Conservation (phyloP, 352 stramenopile species). For the Phytophthora agathidicida region DNA sequence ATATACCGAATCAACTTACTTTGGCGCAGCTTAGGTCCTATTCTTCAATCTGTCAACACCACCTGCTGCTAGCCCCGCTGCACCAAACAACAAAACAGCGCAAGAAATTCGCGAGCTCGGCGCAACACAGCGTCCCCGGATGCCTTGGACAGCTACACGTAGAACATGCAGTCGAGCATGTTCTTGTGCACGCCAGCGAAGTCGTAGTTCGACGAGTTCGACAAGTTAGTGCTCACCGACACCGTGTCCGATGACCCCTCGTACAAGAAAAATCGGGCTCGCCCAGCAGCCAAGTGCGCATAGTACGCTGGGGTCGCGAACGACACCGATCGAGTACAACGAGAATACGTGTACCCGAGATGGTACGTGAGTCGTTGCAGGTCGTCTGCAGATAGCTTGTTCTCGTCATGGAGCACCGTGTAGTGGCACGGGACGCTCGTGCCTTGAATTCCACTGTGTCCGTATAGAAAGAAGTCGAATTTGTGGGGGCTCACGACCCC, state of each 20-base stretch:
- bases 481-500: conserved; percentile 82
- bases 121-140: too few species aligned
- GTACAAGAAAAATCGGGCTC: conserved; percentile 80
- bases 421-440: conserved; percentile 86
- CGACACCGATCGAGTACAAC: conserved; percentile 85
- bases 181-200: conserved; percentile 61
- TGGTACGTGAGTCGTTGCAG: conserved; percentile 70
- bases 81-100: too few species aligned
- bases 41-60: too few species aligned
- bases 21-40: too few species aligned
- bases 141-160: conserved; percentile 9
- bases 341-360: conserved; percentile 83
- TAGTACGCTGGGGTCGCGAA: conserved; percentile 88
- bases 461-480: conserved; percentile 89
- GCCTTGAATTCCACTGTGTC: conserved; percentile 78
- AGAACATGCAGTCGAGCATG: conserved; percentile 65
- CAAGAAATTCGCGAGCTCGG: too few species aligned
- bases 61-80: too few species aligned
- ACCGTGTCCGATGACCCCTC: conserved; percentile 64
- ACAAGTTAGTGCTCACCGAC: conserved; percentile 56
- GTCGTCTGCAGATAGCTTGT: conserved; percentile 60
- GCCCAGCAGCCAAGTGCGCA: conserved; percentile 79
- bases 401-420: conserved; percentile 81
- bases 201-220: conserved; percentile 57
- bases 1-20: too few species aligned